Evolutionary conservation across 352 stramenopile species (phyloP).

Genomic region (Phytophthora citrophthora): DNA sequence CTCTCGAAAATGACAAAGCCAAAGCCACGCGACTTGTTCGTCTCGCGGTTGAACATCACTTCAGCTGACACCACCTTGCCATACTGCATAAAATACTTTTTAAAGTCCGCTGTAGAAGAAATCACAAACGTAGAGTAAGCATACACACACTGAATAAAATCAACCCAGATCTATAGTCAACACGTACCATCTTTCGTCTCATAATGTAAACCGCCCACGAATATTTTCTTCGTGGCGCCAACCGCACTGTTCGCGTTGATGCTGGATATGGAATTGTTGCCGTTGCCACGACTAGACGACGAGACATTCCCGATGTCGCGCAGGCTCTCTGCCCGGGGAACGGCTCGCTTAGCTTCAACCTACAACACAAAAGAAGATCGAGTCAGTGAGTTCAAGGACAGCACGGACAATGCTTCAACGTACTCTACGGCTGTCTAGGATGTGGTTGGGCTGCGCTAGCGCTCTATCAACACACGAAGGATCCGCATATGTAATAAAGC

Average conservation of each 20-base stretch:
- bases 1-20: constrained; percentile 95
- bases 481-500: constrained; percentile 95
- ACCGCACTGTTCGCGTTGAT: constrained; percentile 59
- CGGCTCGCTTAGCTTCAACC: constrained; percentile 93
- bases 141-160: no score
- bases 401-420: constrained; percentile 14
- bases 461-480: constrained; percentile 88
- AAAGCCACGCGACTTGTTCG: constrained; percentile 94
- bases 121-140: no score
- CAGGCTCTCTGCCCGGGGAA: constrained; percentile 86
- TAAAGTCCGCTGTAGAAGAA: constrained; percentile 76
- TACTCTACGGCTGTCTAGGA: constrained; percentile 90
- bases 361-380: constrained; percentile 35
- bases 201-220: constrained; percentile 93
- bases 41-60: constrained; percentile 96
- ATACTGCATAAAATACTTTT: constrained; percentile 93
- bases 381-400: constrained; percentile 8
- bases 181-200: constrained; percentile 92
- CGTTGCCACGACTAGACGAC: constrained; percentile 60
- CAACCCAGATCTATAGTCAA: no score
- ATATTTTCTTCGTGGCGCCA: constrained; percentile 92
- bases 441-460: constrained; percentile 90
- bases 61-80: constrained; percentile 93
- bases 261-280: constrained; percentile 58
- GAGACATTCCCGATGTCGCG: constrained; percentile 61